phyloP scores from a whole-genome alignment of 106 monocot species.

The Ottelia alismoides region DNA sequence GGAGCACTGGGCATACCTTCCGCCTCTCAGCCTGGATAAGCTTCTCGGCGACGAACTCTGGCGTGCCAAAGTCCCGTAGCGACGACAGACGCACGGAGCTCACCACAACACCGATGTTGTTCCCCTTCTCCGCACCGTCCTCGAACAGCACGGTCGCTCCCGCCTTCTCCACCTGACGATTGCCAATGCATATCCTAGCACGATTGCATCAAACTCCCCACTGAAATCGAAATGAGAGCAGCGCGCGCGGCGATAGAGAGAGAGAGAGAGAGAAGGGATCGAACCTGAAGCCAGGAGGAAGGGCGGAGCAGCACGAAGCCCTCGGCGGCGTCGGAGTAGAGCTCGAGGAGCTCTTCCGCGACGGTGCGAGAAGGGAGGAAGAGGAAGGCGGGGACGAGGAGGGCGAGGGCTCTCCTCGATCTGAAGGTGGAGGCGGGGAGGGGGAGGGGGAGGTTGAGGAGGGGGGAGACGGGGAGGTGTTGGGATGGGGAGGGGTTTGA shows the following conservation, averaged over 20 bases:
- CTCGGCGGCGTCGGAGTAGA: constrained; percentile 25
- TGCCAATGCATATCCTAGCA: background rate
- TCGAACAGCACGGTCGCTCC: constrained; percentile 82
- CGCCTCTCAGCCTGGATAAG: constrained; percentile 71
- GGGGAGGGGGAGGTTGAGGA: too few relatives aligned
- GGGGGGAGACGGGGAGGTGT: too few relatives aligned
- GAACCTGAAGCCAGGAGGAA: constrained; percentile 42
- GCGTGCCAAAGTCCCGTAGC: constrained; percentile 71
- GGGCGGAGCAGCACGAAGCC: constrained; percentile 53
- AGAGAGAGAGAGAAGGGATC: background rate
- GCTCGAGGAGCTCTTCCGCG: constrained; percentile 24
- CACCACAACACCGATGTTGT: constrained; percentile 84
- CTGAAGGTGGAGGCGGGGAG: too few relatives aligned
- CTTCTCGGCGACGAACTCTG: constrained; percentile 89
- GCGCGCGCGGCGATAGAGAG: background rate
- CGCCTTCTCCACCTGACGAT: constrained; percentile 74
- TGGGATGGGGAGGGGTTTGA: too few relatives aligned
- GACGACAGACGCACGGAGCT: constrained; percentile 53
- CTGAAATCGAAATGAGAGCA: too few relatives aligned
- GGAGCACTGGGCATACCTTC: constrained; percentile 23
- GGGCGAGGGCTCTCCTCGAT: too few relatives aligned
- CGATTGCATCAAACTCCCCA: background rate
- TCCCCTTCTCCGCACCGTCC: constrained; percentile 37
- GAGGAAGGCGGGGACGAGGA: too few relatives aligned
- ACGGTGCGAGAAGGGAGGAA: too few relatives aligned